phyloP scores from a whole-genome alignment of 805 yeast genomes.

The Lachancea sp. region DNA sequence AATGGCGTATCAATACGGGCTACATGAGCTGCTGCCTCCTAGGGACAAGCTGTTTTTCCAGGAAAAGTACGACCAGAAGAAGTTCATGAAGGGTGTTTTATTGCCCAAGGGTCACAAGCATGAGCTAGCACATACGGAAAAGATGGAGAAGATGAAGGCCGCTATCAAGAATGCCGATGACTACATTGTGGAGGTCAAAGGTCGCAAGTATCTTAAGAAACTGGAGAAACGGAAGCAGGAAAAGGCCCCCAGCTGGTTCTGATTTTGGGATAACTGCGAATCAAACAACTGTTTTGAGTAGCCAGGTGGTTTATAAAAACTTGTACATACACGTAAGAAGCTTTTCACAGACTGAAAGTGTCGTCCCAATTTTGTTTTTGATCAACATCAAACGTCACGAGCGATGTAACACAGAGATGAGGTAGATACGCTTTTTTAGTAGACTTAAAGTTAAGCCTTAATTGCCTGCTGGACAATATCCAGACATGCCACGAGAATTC shows the following conservation, averaged over 20 bases:
- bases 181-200: conserved; percentile 58
- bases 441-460: neutral
- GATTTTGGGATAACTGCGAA: conserved; percentile 4
- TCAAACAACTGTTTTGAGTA: neutral
- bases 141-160: conserved; percentile 53
- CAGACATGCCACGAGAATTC: conserved; percentile 26
- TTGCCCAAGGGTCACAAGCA: conserved; percentile 75
- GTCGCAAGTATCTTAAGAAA: conserved; percentile 41
- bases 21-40: conserved; percentile 66
- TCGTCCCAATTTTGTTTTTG: neutral
- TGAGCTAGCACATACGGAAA: conserved; percentile 59
- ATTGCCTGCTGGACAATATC: neutral
- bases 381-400: neutral
- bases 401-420: no score
- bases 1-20: conserved; percentile 74
- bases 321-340: conserved; percentile 4
- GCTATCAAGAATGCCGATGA: conserved; percentile 66
- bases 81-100: conserved; percentile 68
- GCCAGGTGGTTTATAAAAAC: neutral
- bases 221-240: conserved; percentile 37
- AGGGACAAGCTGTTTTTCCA: conserved; percentile 59
- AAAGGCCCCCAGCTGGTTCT: conserved; percentile 37
- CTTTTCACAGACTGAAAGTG: neutral
- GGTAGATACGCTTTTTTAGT: no score
- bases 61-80: conserved; percentile 66